Percentiles rank a stretch among this genome's conserved stretches.
Conservation (phyloP, 371 early-diverging fungal species). For the Circinella minor region DNA sequence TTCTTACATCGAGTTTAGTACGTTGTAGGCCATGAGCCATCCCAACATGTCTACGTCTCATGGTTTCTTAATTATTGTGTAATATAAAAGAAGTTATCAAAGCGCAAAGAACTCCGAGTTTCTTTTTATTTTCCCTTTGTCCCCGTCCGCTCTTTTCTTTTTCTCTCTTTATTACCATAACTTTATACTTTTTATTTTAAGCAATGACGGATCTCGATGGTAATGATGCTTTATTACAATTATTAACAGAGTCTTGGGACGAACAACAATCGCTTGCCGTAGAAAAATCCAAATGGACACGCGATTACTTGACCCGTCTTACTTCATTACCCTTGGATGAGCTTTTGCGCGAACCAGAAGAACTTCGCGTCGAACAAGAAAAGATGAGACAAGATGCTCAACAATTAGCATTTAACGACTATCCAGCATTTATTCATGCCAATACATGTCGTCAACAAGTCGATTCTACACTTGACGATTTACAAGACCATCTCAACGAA, state of each 20-base stretch:
- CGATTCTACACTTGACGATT: constrained; percentile 54
- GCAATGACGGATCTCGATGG: constrained; percentile 21
- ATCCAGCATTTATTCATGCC: constrained; percentile 70
- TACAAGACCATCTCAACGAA: constrained; percentile 55
- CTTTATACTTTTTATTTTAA: too few species aligned
- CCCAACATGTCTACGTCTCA: constrained; percentile 49
- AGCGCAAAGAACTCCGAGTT: neutral
- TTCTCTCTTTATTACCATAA: neutral
- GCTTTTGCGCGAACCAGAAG: constrained; percentile 57
- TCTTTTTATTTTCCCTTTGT: neutral
- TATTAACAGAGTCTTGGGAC: constrained; percentile 32
- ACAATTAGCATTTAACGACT: constrained; percentile 72
- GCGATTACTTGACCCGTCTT: constrained; percentile 67
- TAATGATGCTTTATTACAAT: constrained; percentile 32
- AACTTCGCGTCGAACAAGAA: constrained; percentile 57
- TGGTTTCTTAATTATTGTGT: constrained; percentile 1
- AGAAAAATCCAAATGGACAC: constrained; percentile 48
- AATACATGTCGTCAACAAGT: constrained; percentile 65
- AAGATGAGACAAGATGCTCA: constrained; percentile 69
- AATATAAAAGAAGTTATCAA: neutral
- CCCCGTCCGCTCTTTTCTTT: neutral
- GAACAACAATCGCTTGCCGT: constrained; percentile 14
- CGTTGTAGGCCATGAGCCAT: constrained; percentile 35
- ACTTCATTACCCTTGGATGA: constrained; percentile 63
- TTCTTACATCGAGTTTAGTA: constrained; percentile 35